Base-by-base conservation (phyloP, 2,329 filamentous ascomycete species). In the Aureobasidium melanogenum region DNA sequence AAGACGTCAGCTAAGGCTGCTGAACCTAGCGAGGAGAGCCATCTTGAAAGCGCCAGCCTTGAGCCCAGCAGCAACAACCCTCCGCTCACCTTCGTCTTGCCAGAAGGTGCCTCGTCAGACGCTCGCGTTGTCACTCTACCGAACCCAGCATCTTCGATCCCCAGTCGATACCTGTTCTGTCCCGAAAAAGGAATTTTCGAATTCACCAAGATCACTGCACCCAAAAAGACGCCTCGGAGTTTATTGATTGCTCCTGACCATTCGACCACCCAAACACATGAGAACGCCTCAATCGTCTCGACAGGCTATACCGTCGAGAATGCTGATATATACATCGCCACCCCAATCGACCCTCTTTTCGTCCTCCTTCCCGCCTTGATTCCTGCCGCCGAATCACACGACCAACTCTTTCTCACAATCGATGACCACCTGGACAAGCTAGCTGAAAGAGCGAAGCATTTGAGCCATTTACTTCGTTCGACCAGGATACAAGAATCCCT, bases 301-400 rank as follows among this genome's bases (percentile, higher is more conserved):
- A 66, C 67, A 34, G 84, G 81, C 14, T 83, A 83, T 66, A 75
- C 90, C 26, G 81, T 85, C 36, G 85, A 86, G 68, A 81, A 80
- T 46, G 85, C 90, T 36, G 85, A 91, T 63, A 76, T 97, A n/a
- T 88, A 88, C 68, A 75, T 97, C 63, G 90, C 93, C 9, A 96
- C 94, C 1, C 83, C 85, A 1, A 79, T 96, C 60, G 94, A 99
- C 72, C 82, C 89, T 5, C 70, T 97, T 3, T 97, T 97, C 75
- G 79, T 97, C 55, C 71, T 96, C 3, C 77, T 97, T 1, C 88
- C 93, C 0, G 82, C 86, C 4, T 80, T 97, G 1, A 73, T 56
- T 0, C 66, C 75, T 14, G 77, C 78, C 48, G 68, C 71, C 12
- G 76, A 77, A 26, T 76, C 80, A 51, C 70, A 75, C 43, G 88